These are phyloP conservation scores for Circinella minor DNA, from an alignment of 371 early-diverging fungal species.

Conservation along the genomic window DNA sequence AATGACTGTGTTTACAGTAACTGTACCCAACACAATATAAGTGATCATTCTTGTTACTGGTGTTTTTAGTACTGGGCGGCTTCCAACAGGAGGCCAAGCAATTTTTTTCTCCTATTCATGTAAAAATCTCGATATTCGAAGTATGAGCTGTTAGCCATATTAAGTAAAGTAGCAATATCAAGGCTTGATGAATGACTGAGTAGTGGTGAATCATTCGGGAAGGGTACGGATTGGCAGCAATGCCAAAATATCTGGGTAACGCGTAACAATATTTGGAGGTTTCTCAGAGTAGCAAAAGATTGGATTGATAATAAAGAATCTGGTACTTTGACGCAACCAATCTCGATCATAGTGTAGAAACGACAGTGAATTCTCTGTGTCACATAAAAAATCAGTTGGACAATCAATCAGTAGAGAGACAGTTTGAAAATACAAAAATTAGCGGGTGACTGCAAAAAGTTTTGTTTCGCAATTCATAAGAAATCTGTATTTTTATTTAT, in stretches of 20 bases:
- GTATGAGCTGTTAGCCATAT: neutral
- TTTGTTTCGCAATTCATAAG: no score
- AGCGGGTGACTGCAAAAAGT: no score
- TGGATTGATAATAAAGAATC: slow-evolving; percentile 9
- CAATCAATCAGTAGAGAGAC: no score
- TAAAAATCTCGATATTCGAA: neutral
- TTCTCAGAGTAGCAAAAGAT: neutral
- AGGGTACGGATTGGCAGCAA: neutral
- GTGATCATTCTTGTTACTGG: no score
- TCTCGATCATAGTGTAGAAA: slow-evolving; percentile 14
- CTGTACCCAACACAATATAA: no score
- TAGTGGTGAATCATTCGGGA: neutral
- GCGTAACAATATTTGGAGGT: slow-evolving; percentile 3
- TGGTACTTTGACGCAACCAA: slow-evolving; percentile 13
- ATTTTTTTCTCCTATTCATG: no score
- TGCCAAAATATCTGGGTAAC: slow-evolving; percentile 4
- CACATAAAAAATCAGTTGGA: slow-evolving; percentile 14
- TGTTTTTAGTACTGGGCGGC: no score
- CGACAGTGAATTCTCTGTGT: neutral
- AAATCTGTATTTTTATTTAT: no score
- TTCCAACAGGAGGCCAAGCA: no score
- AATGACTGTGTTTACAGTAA: no score
- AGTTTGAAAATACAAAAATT: no score
- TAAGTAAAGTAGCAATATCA: neutral
- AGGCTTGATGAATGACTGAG: neutral